Base-by-base conservation (phyloP, 2,329 filamentous ascomycete genomes). In the Microsporum ferrugineum region DNA sequence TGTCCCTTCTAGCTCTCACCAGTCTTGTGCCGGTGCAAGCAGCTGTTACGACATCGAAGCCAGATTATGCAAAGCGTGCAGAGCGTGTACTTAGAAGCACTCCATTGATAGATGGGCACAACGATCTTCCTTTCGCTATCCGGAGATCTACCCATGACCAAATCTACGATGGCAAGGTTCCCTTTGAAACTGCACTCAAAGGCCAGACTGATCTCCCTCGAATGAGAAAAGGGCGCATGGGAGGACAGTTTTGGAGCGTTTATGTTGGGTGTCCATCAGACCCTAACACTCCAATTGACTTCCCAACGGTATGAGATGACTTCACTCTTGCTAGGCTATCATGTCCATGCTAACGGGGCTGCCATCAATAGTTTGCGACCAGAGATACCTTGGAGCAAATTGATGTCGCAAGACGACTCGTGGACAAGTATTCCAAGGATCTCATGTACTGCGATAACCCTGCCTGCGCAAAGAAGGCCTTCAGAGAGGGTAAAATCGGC, bases 221-320 rank as follows among this genome's bases (percentile, higher is more conserved):
- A 53, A 64, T 72, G 63, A 60, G 64, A 33, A 29, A 69, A 39
- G 71, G 71, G 2, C 64, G 59, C 23, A 62, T 71, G 43, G 70
- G 71, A 12, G 70, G 71, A 0, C 68, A 71, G 51, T 72, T 72
- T 55, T 72, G 71, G 70, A 67, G 65, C 59, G 70, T 69, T 14
- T 72, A 62, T 59, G 65, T 72, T 12, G 63, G 65, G 14, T 71
- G 67, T 60, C 55, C 65, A 31, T 39, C 63, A 10, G 61, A 63
- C 59, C 61, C 63, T 38, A 60, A 57, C 17, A 31, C 38, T 23
- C 56, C 60, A 29, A 63, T 64, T 57, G 61, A 67, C 59, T 63
- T 66, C 57, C 65, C 64, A n/a, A 64, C 60, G 33, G 65, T 67
- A 63, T 41, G 62, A 41, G 31, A 45, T 38, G 17, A 34, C 14